A percentile compares a stretch with the other conserved stretches of the same genome.
Evolutionary conservation across 352 stramenopile genomes (phyloP).

Genomic region (Pythium chondricola): DNA sequence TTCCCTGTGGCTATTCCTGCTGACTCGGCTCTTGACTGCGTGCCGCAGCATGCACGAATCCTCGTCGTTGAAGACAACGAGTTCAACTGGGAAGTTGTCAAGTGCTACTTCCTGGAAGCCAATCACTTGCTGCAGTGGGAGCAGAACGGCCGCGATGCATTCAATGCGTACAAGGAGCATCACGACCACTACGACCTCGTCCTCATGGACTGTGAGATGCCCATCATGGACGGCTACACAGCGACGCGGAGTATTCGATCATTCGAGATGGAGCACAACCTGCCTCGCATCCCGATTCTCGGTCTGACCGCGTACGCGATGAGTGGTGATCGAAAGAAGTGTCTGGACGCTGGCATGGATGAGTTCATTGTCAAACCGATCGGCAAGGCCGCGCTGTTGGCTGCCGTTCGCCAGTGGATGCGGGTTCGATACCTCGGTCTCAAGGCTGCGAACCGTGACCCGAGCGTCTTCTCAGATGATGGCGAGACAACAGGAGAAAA

Average conservation of each 20-base stretch:
- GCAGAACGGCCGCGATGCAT: slow-evolving; percentile 66
- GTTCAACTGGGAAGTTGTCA: slow-evolving; percentile 89
- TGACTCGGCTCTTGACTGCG: slow-evolving; percentile 19
- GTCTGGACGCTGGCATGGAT: slow-evolving; percentile 78
- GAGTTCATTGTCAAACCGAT: slow-evolving; percentile 87
- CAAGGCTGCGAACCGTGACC: slow-evolving; percentile 28
- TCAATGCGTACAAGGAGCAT: slow-evolving; percentile 67
- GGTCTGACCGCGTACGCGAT: slow-evolving; percentile 83
- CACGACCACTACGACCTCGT: slow-evolving; percentile 73
- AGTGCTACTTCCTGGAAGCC: slow-evolving; percentile 78
- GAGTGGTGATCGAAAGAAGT: slow-evolving; percentile 79
- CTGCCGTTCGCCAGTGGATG: slow-evolving; percentile 80
- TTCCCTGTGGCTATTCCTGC: slow-evolving; percentile 32
- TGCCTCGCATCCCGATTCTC: slow-evolving; percentile 73
- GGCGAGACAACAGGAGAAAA: slow-evolving; percentile 16
- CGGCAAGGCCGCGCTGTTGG: slow-evolving; percentile 51
- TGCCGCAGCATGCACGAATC: slow-evolving; percentile 68
- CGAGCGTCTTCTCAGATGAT: slow-evolving; percentile 32
- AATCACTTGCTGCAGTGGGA: slow-evolving; percentile 82
- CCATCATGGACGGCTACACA: slow-evolving; percentile 82
- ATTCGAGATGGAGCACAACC: slow-evolving; percentile 60
- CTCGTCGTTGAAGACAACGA: slow-evolving; percentile 87
- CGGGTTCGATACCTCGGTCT: slow-evolving; percentile 56
- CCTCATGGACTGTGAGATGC: slow-evolving; percentile 86
- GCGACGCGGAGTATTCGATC: slow-evolving; percentile 62